Conservation (phyloP, 2,329 filamentous ascomycete species). For the Endothia cerciana region DNA sequence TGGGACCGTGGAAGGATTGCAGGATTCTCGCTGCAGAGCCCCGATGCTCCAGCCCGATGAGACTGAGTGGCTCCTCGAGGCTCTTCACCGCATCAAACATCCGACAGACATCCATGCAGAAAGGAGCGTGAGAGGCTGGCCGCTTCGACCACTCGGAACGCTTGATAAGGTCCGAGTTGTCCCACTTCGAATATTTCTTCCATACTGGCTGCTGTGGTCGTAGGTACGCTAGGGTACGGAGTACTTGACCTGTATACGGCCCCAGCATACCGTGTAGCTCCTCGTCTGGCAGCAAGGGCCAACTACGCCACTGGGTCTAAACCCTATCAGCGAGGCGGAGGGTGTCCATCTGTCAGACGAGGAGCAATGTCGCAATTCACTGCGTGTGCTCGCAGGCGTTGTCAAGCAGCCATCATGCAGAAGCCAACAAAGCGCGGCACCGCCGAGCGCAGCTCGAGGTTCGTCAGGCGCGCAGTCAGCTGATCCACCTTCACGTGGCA, state of each 20-base stretch:
- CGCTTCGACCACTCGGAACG: neutral
- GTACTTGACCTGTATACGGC: neutral
- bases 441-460: neutral
- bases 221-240: neutral
- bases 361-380: neutral
- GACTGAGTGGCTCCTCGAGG: neutral
- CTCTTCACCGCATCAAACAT: slow-evolving; percentile 6
- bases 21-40: neutral
- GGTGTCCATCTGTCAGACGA: neutral
- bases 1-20: neutral
- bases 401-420: slow-evolving; percentile 6
- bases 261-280: neutral
- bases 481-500: slow-evolving; percentile 14
- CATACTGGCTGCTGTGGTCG: neutral
- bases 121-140: neutral
- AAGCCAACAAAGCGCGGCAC: slow-evolving; percentile 11
- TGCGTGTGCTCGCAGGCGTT: neutral
- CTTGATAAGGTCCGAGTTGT: neutral
- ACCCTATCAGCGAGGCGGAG: neutral
- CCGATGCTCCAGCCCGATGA: slow-evolving; percentile 1
- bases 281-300: neutral
- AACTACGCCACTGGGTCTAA: neutral
- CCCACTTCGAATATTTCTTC: neutral
- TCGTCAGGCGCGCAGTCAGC: neutral
- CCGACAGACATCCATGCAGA: neutral